Evolutionary conservation across 495 filamentous ascomycete genomes (phyloP).

Genomic region (Penicillium chermesinum): DNA sequence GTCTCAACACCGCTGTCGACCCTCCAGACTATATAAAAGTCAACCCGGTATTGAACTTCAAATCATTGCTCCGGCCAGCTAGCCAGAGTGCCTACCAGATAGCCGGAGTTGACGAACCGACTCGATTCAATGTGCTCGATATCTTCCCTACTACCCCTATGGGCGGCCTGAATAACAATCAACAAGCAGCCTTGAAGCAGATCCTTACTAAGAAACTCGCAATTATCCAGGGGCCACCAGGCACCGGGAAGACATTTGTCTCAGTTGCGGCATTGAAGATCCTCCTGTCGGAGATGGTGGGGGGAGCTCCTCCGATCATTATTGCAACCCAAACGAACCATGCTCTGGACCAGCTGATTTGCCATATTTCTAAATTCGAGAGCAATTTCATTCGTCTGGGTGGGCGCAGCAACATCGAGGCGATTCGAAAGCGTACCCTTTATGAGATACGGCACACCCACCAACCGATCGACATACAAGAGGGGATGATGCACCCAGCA

Average conservation of each 20-base stretch:
- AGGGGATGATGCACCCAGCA: conserved; percentile 28
- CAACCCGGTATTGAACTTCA: conserved; percentile 45
- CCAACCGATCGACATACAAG: conserved; percentile 21
- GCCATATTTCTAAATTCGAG: conserved; percentile 59
- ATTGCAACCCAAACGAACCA: conserved; percentile 89
- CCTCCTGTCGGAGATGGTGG: conserved; percentile 57
- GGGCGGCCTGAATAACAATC: conserved; percentile 61
- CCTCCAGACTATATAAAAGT: conserved; percentile 46
- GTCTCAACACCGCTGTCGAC: conserved; percentile 40
- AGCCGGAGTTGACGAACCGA: conserved; percentile 19
- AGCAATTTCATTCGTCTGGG: conserved; percentile 71
- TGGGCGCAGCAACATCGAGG: conserved; percentile 61
- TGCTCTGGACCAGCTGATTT: conserved; percentile 80
- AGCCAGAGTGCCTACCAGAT: no score
- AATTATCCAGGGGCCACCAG: conserved; percentile 86
- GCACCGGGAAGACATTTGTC: conserved; percentile 82
- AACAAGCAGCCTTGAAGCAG: conserved; percentile 59
- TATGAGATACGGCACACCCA: conserved; percentile 49
- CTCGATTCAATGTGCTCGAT: conserved; percentile 41
- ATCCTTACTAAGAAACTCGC: conserved; percentile 71
- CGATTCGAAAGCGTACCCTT: conserved; percentile 62
- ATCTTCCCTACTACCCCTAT: conserved; percentile 44
- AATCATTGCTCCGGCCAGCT: conserved; percentile 19
- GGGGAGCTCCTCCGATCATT: conserved; percentile 64
- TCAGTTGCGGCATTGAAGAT: conserved; percentile 67